phyloP scores from a whole-genome alignment of 805 yeast genomes.

The Spathaspora gorwiae region DNA sequence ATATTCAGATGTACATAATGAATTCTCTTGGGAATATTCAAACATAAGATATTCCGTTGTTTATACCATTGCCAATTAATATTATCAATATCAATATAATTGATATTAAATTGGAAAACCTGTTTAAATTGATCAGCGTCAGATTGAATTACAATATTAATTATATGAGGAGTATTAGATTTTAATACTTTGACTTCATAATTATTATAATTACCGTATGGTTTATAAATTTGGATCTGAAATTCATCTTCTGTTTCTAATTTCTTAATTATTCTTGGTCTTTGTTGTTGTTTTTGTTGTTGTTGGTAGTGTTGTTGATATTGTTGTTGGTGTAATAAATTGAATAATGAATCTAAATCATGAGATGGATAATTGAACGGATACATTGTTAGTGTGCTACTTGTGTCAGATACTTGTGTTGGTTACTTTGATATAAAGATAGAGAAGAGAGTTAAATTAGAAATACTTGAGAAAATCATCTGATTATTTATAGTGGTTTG shows the following conservation, averaged over 20 bases:
- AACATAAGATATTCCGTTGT: slow-evolving; percentile 27
- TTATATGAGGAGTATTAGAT: slow-evolving; percentile 9
- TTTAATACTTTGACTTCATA: slow-evolving; percentile 26
- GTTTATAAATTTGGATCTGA: slow-evolving; percentile 34
- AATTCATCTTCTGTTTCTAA: slow-evolving; percentile 30
- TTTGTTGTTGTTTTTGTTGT: slow-evolving; percentile 1
- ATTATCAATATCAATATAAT: slow-evolving; percentile 24
- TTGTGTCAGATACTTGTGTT: too few species aligned
- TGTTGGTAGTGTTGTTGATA: slow-evolving; percentile 1
- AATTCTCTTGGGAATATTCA: slow-evolving; percentile 33
- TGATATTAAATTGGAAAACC: slow-evolving; percentile 25
- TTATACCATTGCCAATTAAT: slow-evolving; percentile 32
- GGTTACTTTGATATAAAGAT: background rate
- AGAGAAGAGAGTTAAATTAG: background rate
- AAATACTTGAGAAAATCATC: background rate
- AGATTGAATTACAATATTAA: slow-evolving; percentile 19
- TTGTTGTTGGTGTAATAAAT: slow-evolving; percentile 10
- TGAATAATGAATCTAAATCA: slow-evolving; percentile 11
- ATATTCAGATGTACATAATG: slow-evolving; percentile 14
- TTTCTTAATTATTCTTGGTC: slow-evolving; percentile 25
- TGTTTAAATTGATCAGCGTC: slow-evolving; percentile 26
- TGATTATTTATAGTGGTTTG: too few species aligned
- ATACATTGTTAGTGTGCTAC: background rate
- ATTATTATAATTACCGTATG: slow-evolving; percentile 27
- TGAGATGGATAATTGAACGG: slow-evolving; percentile 1